phyloP scores from a whole-genome alignment of 768 basidiomycete genomes.

The Lyophyllum shimeji region DNA sequence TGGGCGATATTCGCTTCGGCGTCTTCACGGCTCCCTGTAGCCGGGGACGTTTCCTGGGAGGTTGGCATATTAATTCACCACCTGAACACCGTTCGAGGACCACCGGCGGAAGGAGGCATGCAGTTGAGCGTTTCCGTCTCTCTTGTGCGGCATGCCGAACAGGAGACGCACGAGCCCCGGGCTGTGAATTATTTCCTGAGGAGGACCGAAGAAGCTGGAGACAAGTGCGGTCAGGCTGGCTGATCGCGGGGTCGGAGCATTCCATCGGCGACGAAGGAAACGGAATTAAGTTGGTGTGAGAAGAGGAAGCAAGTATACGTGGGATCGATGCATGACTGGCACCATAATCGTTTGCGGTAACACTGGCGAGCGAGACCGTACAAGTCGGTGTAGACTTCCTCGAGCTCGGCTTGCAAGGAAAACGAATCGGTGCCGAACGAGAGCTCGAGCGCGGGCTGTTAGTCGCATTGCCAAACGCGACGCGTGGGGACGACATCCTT shows the following conservation, averaged over 20 bases:
- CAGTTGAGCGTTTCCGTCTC: constrained; percentile 16
- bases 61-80: constrained; percentile 11
- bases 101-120: constrained; percentile 1
- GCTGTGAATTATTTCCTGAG: constrained; percentile 3
- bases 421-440: constrained; percentile 11
- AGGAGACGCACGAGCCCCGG: constrained; percentile 6
- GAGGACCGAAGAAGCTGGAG: constrained; percentile 14
- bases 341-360: constrained; percentile 9
- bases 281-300: constrained; percentile 16
- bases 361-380: constrained; percentile 20
- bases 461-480: constrained; percentile 21
- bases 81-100: constrained; percentile 3
- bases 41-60: constrained; percentile 22
- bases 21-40: constrained; percentile 13
- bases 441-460: constrained; percentile 17
- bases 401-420: constrained; percentile 15
- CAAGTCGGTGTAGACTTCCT: constrained; percentile 23
- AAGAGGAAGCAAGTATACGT: constrained; percentile 2
- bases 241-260: constrained; percentile 10
- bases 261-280: constrained; percentile 18
- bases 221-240: constrained; percentile 21
- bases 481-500: constrained; percentile 20
- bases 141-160: constrained; percentile 8
- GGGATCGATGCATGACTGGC: constrained; percentile 10
- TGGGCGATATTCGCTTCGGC: constrained; percentile 1